Evolutionary conservation across 164 flowering plant species (phyloP).

Genomic region (Piper betle): DNA sequence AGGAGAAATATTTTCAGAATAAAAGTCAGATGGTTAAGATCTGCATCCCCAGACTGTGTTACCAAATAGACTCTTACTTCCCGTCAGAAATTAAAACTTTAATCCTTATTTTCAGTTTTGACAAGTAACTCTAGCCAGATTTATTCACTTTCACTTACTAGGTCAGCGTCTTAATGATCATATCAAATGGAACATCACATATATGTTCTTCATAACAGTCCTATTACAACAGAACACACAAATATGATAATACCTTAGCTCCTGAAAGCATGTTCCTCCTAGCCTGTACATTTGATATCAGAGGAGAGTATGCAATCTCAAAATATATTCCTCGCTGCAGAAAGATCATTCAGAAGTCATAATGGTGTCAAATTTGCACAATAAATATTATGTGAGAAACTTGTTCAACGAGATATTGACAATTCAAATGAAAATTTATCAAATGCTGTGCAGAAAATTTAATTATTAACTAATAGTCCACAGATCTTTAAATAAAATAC

Average conservation of each 20-base stretch:
- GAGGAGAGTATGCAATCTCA: conserved; percentile 56
- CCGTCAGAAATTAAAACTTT: too few relatives aligned
- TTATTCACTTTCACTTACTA: not conserved
- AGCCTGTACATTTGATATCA: conserved; percentile 43
- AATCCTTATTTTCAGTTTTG: too few relatives aligned
- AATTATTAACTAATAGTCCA: too few relatives aligned
- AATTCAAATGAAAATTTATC: too few relatives aligned
- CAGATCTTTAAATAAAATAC: too few relatives aligned
- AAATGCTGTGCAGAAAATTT: too few relatives aligned
- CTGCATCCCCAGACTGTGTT: too few relatives aligned
- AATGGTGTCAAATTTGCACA: not conserved
- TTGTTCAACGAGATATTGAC: too few relatives aligned
- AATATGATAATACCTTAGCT: conserved; percentile 57
- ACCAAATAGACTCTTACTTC: too few relatives aligned
- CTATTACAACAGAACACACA: not conserved
- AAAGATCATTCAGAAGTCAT: conserved; percentile 1
- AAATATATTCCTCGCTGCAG: conserved; percentile 88
- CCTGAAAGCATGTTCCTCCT: conserved; percentile 65
- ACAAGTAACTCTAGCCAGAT: too few relatives aligned
- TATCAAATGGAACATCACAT: not conserved
- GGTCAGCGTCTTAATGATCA: not conserved
- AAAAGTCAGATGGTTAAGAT: too few relatives aligned
- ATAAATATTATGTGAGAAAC: not conserved
- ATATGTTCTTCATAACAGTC: not conserved
- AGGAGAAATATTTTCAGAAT: too few relatives aligned